phyloP scores from a whole-genome alignment of 1,284 basidiomycete species.

The Ceratorhiza oryzae-sativae region DNA sequence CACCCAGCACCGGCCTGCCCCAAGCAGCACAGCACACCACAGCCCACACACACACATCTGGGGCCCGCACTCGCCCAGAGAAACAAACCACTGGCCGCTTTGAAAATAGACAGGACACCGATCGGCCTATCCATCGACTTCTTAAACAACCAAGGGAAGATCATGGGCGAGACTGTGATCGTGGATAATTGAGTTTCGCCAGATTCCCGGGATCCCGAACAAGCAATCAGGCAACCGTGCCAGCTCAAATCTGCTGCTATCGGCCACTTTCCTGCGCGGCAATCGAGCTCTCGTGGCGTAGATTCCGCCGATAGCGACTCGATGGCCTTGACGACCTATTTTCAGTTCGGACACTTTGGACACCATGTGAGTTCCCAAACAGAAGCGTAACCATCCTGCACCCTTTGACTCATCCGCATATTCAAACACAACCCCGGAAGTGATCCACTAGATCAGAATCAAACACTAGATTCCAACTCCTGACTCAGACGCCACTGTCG shows the following conservation, averaged over 20 bases:
- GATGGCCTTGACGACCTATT: not conserved
- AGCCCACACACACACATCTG: no score
- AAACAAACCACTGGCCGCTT: not conserved
- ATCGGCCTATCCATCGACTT: not conserved
- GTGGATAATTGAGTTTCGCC: not conserved
- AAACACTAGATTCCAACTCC: not conserved
- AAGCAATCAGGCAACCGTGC: not conserved
- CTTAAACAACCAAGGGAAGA: not conserved
- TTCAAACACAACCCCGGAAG: no score
- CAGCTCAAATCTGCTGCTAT: not conserved
- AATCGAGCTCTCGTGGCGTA: not conserved
- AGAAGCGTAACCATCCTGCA: no score
- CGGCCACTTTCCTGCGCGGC: not conserved
- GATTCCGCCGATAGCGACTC: no score
- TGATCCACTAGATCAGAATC: not conserved
- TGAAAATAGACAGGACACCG: not conserved
- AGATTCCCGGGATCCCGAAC: not conserved
- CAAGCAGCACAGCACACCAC: no score
- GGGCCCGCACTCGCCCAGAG: no score
- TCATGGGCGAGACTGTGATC: not conserved
- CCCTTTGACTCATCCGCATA: not conserved
- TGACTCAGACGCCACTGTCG: not conserved
- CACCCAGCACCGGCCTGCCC: no score
- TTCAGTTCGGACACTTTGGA: not conserved
- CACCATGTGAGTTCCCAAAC: no score